These are phyloP conservation scores for Penicilliopsis zonata DNA, from an alignment of 495 filamentous ascomycete species.

Conservation along the genomic window DNA sequence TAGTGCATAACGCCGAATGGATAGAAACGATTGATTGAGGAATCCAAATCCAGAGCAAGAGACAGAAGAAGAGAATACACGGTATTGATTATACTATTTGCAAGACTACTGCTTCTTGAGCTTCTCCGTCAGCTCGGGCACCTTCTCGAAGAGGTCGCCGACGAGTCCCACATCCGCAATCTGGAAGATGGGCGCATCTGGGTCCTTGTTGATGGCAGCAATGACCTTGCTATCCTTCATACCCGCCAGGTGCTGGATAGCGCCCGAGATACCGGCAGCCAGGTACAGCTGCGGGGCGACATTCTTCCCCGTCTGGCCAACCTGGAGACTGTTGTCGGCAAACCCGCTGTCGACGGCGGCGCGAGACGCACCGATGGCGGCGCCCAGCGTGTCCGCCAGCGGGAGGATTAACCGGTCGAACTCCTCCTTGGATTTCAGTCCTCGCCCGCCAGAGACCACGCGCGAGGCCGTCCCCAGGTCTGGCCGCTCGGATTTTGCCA, in stretches of 20 bases:
- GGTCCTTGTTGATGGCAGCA: conserved; percentile 96
- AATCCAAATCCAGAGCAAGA: no score
- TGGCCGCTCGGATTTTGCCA: conserved; percentile 87
- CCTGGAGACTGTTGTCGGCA: conserved; percentile 97
- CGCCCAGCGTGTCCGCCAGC: conserved; percentile 80
- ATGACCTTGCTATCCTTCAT: conserved; percentile 99
- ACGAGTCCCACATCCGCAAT: conserved; percentile 92
- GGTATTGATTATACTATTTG: conserved; percentile 2
- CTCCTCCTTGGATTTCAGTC: conserved; percentile 92
- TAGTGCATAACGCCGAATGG: no score
- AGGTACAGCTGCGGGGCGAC: conserved; percentile 93
- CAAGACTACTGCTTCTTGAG: conserved; percentile 45
- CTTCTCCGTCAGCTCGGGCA: conserved; percentile 95
- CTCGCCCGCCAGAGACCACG: conserved; percentile 90
- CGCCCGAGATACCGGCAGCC: conserved; percentile 89
- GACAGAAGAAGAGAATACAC: conserved; percentile 11
- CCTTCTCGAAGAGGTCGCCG: conserved; percentile 89
- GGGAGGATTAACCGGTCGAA: conserved; percentile 89
- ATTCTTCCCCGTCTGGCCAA: conserved; percentile 97
- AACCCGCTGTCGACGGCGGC: conserved; percentile 96
- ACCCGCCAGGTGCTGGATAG: conserved; percentile 95
- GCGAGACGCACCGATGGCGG: conserved; percentile 86
- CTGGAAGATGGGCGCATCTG: conserved; percentile 96
- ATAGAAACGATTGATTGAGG: no score
- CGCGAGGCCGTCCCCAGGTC: conserved; percentile 78